These are phyloP conservation scores for Lycium barbarum DNA, from an alignment of 257 asterid species.

Conservation along the genomic window DNA sequence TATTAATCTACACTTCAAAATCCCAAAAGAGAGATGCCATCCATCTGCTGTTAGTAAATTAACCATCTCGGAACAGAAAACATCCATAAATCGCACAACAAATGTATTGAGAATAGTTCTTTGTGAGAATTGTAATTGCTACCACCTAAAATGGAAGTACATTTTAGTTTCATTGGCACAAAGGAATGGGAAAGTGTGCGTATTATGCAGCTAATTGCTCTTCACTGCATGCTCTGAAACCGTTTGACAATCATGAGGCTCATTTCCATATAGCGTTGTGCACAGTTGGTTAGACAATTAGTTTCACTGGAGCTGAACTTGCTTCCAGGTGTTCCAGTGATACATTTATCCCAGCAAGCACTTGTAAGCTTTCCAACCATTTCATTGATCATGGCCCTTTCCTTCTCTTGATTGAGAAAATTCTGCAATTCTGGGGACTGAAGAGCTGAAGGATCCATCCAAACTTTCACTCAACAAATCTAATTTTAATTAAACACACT, in stretches of 20 bases:
- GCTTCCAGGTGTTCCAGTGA: slow-evolving; percentile 87
- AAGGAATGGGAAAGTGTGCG: neutral
- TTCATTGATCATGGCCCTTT: slow-evolving; percentile 82
- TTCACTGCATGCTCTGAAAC: slow-evolving; percentile 61
- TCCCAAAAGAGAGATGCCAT: neutral
- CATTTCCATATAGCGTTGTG: slow-evolving; percentile 91
- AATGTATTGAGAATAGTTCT: neutral
- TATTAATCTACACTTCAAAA: neutral
- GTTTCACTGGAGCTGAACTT: slow-evolving; percentile 91
- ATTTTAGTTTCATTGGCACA: neutral
- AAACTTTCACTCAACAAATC: too few relatives aligned
- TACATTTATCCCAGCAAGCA: slow-evolving; percentile 93
- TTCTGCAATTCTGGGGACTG: slow-evolving; percentile 60
- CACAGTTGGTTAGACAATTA: slow-evolving; percentile 78
- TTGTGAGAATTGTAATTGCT: neutral
- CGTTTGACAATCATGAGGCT: slow-evolving; percentile 77
- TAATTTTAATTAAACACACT: too few relatives aligned
- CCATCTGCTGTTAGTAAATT: neutral
- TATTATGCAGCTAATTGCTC: slow-evolving; percentile 4
- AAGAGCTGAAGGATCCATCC: slow-evolving; percentile 60
- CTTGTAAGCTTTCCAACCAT: slow-evolving; percentile 81
- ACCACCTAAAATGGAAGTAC: neutral
- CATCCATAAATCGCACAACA: neutral
- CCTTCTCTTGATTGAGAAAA: slow-evolving; percentile 65
- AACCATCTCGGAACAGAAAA: neutral